A percentile compares a stretch with the other conserved stretches of the same genome.
Evolutionary conservation across 495 filamentous ascomycete species (phyloP).

Genomic region (Tirmania nivea): DNA sequence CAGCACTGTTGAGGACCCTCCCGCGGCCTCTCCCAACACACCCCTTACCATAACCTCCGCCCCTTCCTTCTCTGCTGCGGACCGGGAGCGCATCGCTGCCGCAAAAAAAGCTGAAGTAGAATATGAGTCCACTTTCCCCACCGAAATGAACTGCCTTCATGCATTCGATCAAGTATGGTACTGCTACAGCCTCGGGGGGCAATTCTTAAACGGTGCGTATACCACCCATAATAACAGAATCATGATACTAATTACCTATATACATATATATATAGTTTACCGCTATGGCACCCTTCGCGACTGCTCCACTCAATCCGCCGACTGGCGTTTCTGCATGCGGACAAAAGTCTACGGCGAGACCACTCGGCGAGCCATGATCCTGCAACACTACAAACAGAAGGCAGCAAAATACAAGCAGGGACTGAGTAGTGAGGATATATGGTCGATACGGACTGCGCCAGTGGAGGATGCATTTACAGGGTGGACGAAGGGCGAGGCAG

Average conservation of each 20-base stretch:
- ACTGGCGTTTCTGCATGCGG: conserved; percentile 94
- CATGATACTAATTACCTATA: conserved; percentile 8
- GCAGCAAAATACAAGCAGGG: conserved; percentile 48
- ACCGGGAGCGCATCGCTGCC: neutral
- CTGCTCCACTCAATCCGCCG: conserved; percentile 63
- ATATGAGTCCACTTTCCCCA: conserved; percentile 43
- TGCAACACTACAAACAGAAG: conserved; percentile 50
- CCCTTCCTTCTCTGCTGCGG: neutral
- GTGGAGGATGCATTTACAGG: conserved; percentile 20
- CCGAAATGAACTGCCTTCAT: conserved; percentile 64
- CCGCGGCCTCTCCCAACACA: neutral
- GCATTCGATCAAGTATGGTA: conserved; percentile 90
- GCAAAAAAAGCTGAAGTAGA: too few species aligned
- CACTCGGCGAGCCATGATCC: conserved; percentile 29
- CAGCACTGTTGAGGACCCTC: too few species aligned
- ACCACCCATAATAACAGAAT: neutral
- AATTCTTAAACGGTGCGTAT: conserved; percentile 41
- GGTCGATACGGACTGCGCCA: conserved; percentile 42
- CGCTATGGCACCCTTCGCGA: conserved; percentile 50
- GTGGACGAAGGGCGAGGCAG: neutral
- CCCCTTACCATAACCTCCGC: neutral
- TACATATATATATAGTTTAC: too few species aligned
- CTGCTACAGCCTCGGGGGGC: conserved; percentile 79
- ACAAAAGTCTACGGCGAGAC: conserved; percentile 29
- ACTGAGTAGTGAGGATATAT: conserved; percentile 80